phyloP scores from a whole-genome alignment of 495 filamentous ascomycete species.

The Talaromyces liani region DNA sequence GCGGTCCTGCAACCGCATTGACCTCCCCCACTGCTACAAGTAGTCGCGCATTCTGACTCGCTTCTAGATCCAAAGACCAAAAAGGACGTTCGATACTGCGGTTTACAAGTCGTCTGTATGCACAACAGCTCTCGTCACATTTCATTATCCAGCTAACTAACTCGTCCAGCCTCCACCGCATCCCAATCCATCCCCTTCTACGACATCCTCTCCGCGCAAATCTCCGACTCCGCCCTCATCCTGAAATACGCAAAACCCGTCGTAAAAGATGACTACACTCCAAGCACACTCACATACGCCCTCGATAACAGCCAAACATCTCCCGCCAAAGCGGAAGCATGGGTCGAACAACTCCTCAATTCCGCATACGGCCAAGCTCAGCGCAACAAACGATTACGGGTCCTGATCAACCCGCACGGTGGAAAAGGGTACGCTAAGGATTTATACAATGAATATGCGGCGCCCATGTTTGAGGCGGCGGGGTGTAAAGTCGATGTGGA shows the following conservation, averaged over 20 bases:
- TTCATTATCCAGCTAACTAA: not conserved
- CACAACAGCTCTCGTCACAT: not conserved
- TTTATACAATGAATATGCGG: conserved; percentile 67
- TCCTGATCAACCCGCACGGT: conserved; percentile 85
- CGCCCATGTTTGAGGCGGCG: conserved; percentile 78
- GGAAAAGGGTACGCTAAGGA: conserved; percentile 72
- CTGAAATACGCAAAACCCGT: conserved; percentile 64
- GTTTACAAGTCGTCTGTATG: not conserved
- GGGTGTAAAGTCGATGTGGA: conserved; percentile 70
- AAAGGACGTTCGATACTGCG: conserved; percentile 4
- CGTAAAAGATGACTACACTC: conserved; percentile 49
- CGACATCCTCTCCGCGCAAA: conserved; percentile 77
- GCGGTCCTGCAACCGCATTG: not conserved
- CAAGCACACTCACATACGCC: conserved; percentile 53
- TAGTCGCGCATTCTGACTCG: conserved; percentile 11
- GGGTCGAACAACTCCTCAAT: conserved; percentile 56
- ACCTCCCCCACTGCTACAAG: not conserved
- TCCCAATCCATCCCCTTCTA: conserved; percentile 63
- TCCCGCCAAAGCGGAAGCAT: conserved; percentile 42
- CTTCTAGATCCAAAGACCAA: not conserved
- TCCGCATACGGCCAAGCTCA: conserved; percentile 67
- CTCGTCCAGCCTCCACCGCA: conserved; percentile 22
- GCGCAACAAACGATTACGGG: conserved; percentile 68
- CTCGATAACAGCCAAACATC: conserved; percentile 44
- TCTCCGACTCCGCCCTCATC: conserved; percentile 50